phyloP scores from a whole-genome alignment of 1,139 yeast genomes.

The Geotrichum klebahnii region DNA sequence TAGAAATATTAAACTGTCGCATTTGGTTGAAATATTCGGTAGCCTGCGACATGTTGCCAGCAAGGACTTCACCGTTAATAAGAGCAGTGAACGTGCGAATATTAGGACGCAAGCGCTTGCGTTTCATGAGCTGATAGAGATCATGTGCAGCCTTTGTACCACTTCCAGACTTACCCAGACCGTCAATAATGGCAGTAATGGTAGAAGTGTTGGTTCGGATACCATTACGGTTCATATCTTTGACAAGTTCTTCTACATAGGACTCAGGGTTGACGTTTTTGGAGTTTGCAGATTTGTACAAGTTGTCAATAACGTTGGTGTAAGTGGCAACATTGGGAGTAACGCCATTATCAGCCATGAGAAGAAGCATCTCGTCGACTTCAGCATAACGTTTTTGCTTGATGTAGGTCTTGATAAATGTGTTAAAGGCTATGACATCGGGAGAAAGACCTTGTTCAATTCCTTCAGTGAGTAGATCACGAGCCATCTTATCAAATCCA shows the following conservation, averaged over 20 bases:
- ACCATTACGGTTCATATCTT: slow-evolving; percentile 44
- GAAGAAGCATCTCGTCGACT: slow-evolving; percentile 40
- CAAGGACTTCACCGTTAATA: slow-evolving; percentile 53
- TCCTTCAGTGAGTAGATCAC: slow-evolving; percentile 36
- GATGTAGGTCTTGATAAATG: slow-evolving; percentile 39
- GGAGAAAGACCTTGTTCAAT: slow-evolving; percentile 37
- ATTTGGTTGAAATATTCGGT: slow-evolving; percentile 48
- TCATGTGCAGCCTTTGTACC: slow-evolving; percentile 53
- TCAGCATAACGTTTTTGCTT: slow-evolving; percentile 36
- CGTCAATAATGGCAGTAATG: slow-evolving; percentile 54
- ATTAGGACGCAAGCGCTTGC: slow-evolving; percentile 40
- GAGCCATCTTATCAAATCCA: slow-evolving; percentile 33
- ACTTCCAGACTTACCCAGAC: slow-evolving; percentile 48
- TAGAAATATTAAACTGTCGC: slow-evolving; percentile 40
- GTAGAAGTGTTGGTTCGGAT: slow-evolving; percentile 51
- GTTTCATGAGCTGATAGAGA: slow-evolving; percentile 46
- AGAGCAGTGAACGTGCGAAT: slow-evolving; percentile 51
- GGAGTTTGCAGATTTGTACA: slow-evolving; percentile 48
- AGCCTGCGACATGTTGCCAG: slow-evolving; percentile 51
- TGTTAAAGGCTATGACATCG: slow-evolving; percentile 42
- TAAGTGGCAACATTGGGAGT: slow-evolving; percentile 63
- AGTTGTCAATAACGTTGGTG: slow-evolving; percentile 57
- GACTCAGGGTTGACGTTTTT: slow-evolving; percentile 48
- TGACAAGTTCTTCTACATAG: slow-evolving; percentile 42
- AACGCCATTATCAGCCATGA: slow-evolving; percentile 42